A percentile compares a stretch with the other conserved stretches of the same genome.
These are phyloP conservation scores for Santalum album DNA, from an alignment of 164 flowering plant genomes.

Conservation along the genomic window DNA sequence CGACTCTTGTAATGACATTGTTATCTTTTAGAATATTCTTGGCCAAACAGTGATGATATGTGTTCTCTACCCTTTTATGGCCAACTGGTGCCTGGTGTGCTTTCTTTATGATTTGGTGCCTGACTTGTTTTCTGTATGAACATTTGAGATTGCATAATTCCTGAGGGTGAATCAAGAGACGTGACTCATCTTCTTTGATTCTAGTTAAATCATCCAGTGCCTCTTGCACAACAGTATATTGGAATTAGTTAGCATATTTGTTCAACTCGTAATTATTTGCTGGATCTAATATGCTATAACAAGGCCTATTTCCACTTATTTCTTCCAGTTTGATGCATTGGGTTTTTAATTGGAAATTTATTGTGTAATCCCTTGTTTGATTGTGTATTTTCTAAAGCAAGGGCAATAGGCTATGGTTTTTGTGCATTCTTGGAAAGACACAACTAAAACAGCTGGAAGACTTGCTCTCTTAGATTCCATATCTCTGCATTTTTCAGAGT, in stretches of 20 bases:
- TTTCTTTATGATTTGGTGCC: neutral
- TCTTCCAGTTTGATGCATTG: neutral
- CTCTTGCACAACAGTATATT: slow-evolving; percentile 96
- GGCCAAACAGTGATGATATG: too few relatives aligned
- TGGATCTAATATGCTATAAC: slow-evolving; percentile 82
- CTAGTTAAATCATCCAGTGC: slow-evolving; percentile 98
- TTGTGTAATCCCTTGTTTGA: slow-evolving; percentile 28
- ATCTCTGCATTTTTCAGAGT: too few relatives aligned
- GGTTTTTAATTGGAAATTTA: neutral
- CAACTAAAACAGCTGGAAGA: slow-evolving; percentile 81
- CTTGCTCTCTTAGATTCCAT: slow-evolving; percentile 29
- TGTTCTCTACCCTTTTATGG: too few relatives aligned
- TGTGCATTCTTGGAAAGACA: slow-evolving; percentile 96
- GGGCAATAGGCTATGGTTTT: slow-evolving; percentile 98
- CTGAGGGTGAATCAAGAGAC: slow-evolving; percentile 85
- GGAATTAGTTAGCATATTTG: slow-evolving; percentile 88
- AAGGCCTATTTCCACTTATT: slow-evolving; percentile 41
- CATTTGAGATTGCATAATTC: slow-evolving; percentile 80
- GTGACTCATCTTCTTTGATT: slow-evolving; percentile 92
- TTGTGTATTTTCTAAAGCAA: slow-evolving; percentile 73
- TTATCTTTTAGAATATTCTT: too few relatives aligned
- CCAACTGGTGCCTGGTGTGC: too few relatives aligned
- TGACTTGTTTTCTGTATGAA: neutral
- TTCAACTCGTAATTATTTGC: slow-evolving; percentile 61
- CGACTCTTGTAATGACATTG: too few relatives aligned